phyloP scores from a whole-genome alignment of 805 yeast genomes.

The Metschnikowia corniflorae region DNA sequence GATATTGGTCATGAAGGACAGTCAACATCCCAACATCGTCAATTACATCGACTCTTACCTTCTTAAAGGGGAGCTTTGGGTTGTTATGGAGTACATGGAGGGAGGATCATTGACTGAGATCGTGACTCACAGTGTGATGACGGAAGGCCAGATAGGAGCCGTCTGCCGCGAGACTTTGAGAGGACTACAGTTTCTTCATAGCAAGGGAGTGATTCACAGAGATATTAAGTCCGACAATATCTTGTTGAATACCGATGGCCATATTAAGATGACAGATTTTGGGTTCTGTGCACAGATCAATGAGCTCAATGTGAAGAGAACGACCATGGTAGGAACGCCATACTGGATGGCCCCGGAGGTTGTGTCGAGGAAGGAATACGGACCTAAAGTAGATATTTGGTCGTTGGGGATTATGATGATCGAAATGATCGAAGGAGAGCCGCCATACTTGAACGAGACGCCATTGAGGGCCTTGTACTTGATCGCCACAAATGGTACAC shows the following conservation, averaged over 20 bases:
- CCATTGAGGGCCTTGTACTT: slow-evolving; percentile 91
- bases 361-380: slow-evolving; percentile 90
- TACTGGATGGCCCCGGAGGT: slow-evolving; percentile 99
- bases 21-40: slow-evolving; percentile 20
- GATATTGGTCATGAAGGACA: slow-evolving; percentile 21
- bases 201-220: slow-evolving; percentile 90
- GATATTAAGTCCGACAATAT: slow-evolving; percentile 96
- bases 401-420: slow-evolving; percentile 96
- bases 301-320: slow-evolving; percentile 78
- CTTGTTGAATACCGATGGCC: slow-evolving; percentile 75
- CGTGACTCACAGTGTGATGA: slow-evolving; percentile 82
- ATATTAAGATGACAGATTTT: slow-evolving; percentile 91
- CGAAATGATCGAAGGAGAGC: slow-evolving; percentile 99
- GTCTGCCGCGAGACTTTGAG: slow-evolving; percentile 87
- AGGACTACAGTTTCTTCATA: slow-evolving; percentile 85
- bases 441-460: slow-evolving; percentile 94
- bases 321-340: slow-evolving; percentile 99
- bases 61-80: slow-evolving; percentile 84
- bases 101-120: slow-evolving; percentile 97
- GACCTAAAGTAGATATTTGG: slow-evolving; percentile 97
- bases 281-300: slow-evolving; percentile 93
- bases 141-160: slow-evolving; percentile 93
- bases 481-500: slow-evolving; percentile 96
- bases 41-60: slow-evolving; percentile 28
- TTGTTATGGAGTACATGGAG: slow-evolving; percentile 98